Evolutionary conservation across 495 filamentous ascomycete species (phyloP), one percentile per base, ranked within the genome.

Genomic region (Penicillium angulare): DNA sequence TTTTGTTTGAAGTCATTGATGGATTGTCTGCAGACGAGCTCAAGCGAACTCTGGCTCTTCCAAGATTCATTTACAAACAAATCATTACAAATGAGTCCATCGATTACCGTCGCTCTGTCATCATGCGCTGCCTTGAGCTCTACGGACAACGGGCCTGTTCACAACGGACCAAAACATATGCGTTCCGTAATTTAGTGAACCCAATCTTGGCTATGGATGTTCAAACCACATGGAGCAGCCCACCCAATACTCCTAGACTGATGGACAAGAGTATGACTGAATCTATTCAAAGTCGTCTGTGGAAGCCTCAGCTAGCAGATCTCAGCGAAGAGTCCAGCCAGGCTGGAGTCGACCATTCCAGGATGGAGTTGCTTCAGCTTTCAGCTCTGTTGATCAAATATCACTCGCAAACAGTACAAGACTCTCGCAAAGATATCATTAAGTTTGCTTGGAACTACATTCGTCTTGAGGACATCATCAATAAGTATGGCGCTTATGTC

Each of bases 401-500:
- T 53, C 90, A 97, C 53, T 79, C 88, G 50, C 78, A 79, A 21
- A 85, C 91, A 18, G 77, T 97, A 7, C 83, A 90, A 43, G 92
- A 97, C 60, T 87, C 89, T 5, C 87, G 95, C 17, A 99, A 97
- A 67, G 95, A 99, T 53, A 89, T 99, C 50, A 97, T 99, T 60
- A 97, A 96, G 67, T 97, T 97, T 66, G 91, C 90, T 3, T 99
- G 95, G 95, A 97, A 91, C 22, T 97, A 93, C 63, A 97, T 97
- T 49, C 85, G 89, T 15, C 83, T 99, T 18, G 95, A 99, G 64
- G 95, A 99, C 65, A 88, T 95, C 52, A 96, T 99, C 75, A 97
- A 97, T 74, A 99, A 99, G 63, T 91, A 97, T 65, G 95, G 92
- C 16, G 92, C 95, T 6, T 97, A 99, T 63, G 92, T 97, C 9